Evolutionary conservation across 139 green algal species (phyloP), one percentile per base, ranked within the genome.

Genomic region (Coccomyxa sp.): DNA sequence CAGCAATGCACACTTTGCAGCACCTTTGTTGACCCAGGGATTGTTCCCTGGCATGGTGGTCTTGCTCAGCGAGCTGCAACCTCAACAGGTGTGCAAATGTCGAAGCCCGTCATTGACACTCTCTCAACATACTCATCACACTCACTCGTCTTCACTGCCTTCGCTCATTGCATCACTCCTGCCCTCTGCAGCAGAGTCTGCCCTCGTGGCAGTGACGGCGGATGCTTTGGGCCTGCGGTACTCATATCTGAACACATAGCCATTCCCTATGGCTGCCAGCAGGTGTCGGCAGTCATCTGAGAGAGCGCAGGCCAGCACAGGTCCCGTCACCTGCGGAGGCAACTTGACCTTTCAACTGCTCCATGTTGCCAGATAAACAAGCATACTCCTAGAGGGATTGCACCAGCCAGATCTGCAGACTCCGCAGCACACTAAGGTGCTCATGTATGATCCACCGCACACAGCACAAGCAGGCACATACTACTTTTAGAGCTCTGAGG

Each of bases 191-290:
- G 37, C 50, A 31, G 50, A 22, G 50, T 22, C 27, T 64, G 22
- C 50, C 22, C 27, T 7, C 50, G 39, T 31, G 39, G 40, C 9
- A 41, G 27, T 22, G 16, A 44, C 74, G 44, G 71, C 31, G 41
- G 50, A 12, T 37, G 31, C 27, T 7, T 71, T 12, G 16, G 41
- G 74, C 7, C 22, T 69, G 31, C 36, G 41, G 40, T 85, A 83
- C 55, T 88, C 82, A 76, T 81, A 91, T 24, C 90, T 70, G 80
- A 94, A 94, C 14, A 94, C 54, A 72, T 91, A 94, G 69, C 89
- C 90, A 69, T 89, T 90, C 39, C 90, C 90, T 14, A 85, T 24
- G 33, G 81, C 85, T 6, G 82, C 81, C 81, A 91, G 36, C 44
- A 94, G 74, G 76, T 94, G 90, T 2, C 86, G 78, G 77, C 89